Evolutionary conservation across 257 asterid genomes (phyloP), one percentile per base, ranked within the genome.

Genomic region (Fraxinus americana): DNA sequence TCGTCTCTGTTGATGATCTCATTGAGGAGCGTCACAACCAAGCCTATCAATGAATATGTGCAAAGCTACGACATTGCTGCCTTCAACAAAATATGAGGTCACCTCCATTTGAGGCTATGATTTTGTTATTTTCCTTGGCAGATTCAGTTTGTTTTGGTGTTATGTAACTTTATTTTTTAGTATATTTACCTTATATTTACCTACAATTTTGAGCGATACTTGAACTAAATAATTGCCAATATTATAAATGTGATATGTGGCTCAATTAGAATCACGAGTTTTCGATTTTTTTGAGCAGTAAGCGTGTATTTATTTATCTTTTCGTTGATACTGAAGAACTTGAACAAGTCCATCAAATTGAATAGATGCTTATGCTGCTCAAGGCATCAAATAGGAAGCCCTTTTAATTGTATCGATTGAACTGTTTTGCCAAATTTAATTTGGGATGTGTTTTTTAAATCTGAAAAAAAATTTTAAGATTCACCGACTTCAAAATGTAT

Each of bases 1-100:
- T 94, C 45, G 97, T 94, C 81, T 92, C 96, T 0, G 97, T 94
- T 12, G 98, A 92, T 73, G 76, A 41, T 54, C 81, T 87, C 78
- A 83, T 88, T 10, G 91, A 85, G 80, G 91, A 87, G n/a, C 72
- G 19, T 0, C 59, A 85, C 89, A 1, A 86, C 32, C 1, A 89
- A 85, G 77, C 91, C 89, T 0, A 63, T 78, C 80, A 85, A 50
- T 9, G 91, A 87, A 54, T 76, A 77, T 29, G 83, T 83, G 29
- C 89, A 87, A 59, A 87, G 89, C 76, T 85, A 89, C 41, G 91
- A 87, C 70, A 87, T 87, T 38, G 89, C 83, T 72, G 91, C 91
- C 74, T 87, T 87, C 84, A 87, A 87, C 89, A 87, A 85, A 74
- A 87, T 87, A 36, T 87, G 78, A 87, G 74, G 5, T 35, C 65